Base-by-base conservation (phyloP, 2,329 filamentous ascomycete genomes). In the Arthroderma sp. region DNA sequence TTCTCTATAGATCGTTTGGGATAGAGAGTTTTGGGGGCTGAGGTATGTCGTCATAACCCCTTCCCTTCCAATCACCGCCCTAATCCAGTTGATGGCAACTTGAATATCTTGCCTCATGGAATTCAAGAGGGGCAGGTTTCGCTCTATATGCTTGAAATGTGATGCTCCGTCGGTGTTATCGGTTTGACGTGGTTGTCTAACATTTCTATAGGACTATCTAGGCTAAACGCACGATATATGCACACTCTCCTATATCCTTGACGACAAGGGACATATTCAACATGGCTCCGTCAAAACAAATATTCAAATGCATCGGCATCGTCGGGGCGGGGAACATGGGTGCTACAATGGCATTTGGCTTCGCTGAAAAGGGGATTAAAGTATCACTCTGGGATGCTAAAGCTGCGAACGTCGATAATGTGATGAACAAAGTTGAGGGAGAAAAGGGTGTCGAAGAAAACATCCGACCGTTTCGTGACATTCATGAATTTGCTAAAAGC, bases 311-410 rank as follows among this genome's bases (percentile, higher is more conserved):
- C 51, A 72, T 73, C 55, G 71, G 71, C 33, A 66, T 73, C 25
- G 70, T 73, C 41, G 71, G 71, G 37, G 70, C 67, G 57, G 71
- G 71, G 15, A 73, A 69, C 57, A 73, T 74, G 71, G 71, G 71
- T 51, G 72, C 71, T 28, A 73, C 72, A 69, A 73, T 74, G 71
- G 64, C 69, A 56, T 69, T 72, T 59, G 71, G 70, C 17, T 73
- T 74, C 38, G 67, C 70, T 0, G 71, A 73, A 41, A 58, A 71
- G 2, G 70, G 71, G 0, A 64, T 71, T 11, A 64, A 72, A 41
- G 69, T 73, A 6, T 73, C 71, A 0, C 62, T 73, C 2, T 74
- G 71, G 70, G 71, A 74, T 55, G 65, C 68, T 13, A 63, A 64
- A 1, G 64, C 61, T 6, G 49, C 63, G 1, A 74, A 73, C 49